A percentile compares a stretch with the other conserved stretches of the same genome.
Evolutionary conservation across 352 stramenopile genomes (phyloP).

Genomic region (Phytophthora agathidicida): DNA sequence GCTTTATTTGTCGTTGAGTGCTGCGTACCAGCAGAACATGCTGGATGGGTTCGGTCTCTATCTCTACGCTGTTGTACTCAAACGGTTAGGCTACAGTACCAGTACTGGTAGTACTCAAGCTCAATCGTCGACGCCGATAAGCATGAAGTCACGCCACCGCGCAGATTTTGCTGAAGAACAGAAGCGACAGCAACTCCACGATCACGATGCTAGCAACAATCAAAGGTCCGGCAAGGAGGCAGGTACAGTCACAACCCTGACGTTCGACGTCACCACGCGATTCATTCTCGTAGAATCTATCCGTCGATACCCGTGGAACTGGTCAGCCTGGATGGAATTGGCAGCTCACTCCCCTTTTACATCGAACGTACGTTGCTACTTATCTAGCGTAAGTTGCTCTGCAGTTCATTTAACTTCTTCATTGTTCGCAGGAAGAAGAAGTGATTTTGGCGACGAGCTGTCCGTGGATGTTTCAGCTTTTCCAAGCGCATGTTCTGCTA

Average conservation of each 20-base stretch:
- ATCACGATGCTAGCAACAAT: slow-evolving; percentile 1
- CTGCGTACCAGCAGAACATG: slow-evolving; percentile 48
- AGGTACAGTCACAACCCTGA: slow-evolving; percentile 24
- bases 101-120: slow-evolving; percentile 49
- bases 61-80: slow-evolving; percentile 79
- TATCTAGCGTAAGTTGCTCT: background rate
- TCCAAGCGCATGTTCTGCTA: slow-evolving; percentile 80
- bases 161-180: slow-evolving; percentile 46
- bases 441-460: slow-evolving; percentile 48
- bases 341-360: slow-evolving; percentile 72
- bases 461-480: slow-evolving; percentile 87
- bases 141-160: slow-evolving; percentile 38
- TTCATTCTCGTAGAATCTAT: slow-evolving; percentile 79
- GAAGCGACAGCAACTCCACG: slow-evolving; percentile 39
- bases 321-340: slow-evolving; percentile 98
- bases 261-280: slow-evolving; percentile 62
- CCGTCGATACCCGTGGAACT: slow-evolving; percentile 90
- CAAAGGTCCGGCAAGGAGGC: slow-evolving; percentile 24
- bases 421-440: slow-evolving; percentile 59
- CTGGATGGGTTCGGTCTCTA: slow-evolving; percentile 85
- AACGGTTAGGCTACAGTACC: slow-evolving; percentile 67
- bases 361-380: slow-evolving; percentile 31
- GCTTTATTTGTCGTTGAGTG: slow-evolving; percentile 60
- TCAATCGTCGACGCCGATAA: slow-evolving; percentile 42
- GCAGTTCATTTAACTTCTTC: slow-evolving; percentile 12